Conservation (phyloP, 1,139 yeast genomes). For the Yamadazyma membranifaciens region DNA sequence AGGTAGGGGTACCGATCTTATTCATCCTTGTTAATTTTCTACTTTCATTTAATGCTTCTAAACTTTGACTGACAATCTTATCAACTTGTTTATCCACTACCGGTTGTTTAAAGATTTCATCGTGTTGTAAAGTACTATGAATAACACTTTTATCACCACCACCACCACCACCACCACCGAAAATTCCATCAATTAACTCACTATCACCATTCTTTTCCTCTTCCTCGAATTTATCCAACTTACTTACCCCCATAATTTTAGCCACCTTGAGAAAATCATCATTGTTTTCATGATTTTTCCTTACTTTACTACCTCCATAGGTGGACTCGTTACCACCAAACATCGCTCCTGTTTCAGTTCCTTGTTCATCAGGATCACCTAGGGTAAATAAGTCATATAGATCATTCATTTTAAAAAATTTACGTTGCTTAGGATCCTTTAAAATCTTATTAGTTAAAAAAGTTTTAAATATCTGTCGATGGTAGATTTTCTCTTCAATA, state of each 20-base stretch:
- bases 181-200: slow-evolving; percentile 70
- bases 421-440: slow-evolving; percentile 90
- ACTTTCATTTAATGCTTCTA: slow-evolving; percentile 67
- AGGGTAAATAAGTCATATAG: slow-evolving; percentile 84
- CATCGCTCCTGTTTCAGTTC: slow-evolving; percentile 65
- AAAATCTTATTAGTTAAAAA: slow-evolving; percentile 88
- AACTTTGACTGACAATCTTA: slow-evolving; percentile 74
- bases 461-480: slow-evolving; percentile 94
- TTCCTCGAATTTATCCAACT: slow-evolving; percentile 48
- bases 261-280: slow-evolving; percentile 60
- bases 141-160: slow-evolving; percentile 59
- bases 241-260: slow-evolving; percentile 53
- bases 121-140: slow-evolving; percentile 77
- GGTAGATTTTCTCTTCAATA: slow-evolving; percentile 94
- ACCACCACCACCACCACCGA: slow-evolving; percentile 39
- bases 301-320: slow-evolving; percentile 24
- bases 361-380: slow-evolving; percentile 70
- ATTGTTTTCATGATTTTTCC: slow-evolving; percentile 27
- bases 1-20: slow-evolving; percentile 83
- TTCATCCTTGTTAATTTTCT: slow-evolving; percentile 61
- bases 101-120: slow-evolving; percentile 63
- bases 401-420: slow-evolving; percentile 91
- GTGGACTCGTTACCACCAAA: slow-evolving; percentile 51
- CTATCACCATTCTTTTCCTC: slow-evolving; percentile 41
- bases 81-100: slow-evolving; percentile 73